A percentile compares a stretch with the other conserved stretches of the same genome.
phyloP scores from a whole-genome alignment of 1,139 yeast genomes.

The Saccharomyces pastorianus region DNA sequence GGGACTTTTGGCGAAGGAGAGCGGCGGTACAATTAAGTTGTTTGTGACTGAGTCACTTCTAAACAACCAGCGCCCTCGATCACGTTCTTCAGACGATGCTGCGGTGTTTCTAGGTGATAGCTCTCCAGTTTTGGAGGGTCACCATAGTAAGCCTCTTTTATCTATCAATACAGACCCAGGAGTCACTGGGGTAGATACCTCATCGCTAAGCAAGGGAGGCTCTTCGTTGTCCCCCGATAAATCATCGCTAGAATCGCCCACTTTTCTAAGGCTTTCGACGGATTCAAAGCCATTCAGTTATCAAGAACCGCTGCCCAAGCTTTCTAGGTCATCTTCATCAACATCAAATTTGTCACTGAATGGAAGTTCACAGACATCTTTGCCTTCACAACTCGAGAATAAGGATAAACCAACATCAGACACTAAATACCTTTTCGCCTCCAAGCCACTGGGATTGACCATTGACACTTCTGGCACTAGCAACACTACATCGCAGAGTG shows the following conservation, averaged over 20 bases:
- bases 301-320: conserved; percentile 27
- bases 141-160: conserved; percentile 17
- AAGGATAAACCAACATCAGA: not conserved
- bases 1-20: conserved; percentile 5
- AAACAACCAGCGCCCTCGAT: conserved; percentile 11
- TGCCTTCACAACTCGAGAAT: not conserved
- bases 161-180: conserved; percentile 24
- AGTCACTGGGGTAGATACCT: conserved; percentile 15
- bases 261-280: conserved; percentile 22
- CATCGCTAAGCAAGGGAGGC: conserved; percentile 18
- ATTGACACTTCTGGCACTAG: conserved; percentile 3
- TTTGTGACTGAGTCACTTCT: conserved; percentile 27
- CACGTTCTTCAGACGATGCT: conserved; percentile 15
- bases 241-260: conserved; percentile 24
- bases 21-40: conserved; percentile 13
- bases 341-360: conserved; percentile 1
- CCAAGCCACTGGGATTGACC: conserved; percentile 2
- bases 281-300: conserved; percentile 23
- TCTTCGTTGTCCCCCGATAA: conserved; percentile 27
- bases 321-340: not conserved
- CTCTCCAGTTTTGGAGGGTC: not conserved
- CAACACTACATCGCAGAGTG: not conserved
- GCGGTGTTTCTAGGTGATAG: not conserved
- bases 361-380: conserved; percentile 1
- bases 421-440: conserved; percentile 1